Evolutionary conservation across 257 asterid genomes (phyloP).

Genomic region (Solanum appendiculatum): DNA sequence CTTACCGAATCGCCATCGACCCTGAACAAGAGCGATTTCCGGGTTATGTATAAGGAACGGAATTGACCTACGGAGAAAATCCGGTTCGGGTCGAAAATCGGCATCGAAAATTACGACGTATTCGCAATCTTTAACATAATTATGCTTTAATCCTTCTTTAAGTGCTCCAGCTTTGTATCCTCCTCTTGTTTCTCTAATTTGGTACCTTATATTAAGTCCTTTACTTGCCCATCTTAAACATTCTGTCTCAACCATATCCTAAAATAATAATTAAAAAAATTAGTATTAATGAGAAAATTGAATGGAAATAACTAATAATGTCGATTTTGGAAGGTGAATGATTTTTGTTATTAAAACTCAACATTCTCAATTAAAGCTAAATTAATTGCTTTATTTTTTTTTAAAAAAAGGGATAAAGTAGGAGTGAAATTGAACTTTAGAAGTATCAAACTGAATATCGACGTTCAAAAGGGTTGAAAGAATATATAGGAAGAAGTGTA

Average conservation of each 20-base stretch:
- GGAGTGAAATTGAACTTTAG: neutral
- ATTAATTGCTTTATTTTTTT: neutral
- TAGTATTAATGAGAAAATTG: neutral
- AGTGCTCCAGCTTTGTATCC: conserved; percentile 99
- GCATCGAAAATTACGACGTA: conserved; percentile 87
- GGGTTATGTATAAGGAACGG: conserved; percentile 73
- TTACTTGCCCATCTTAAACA: conserved; percentile 89
- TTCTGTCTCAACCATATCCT: conserved; percentile 95
- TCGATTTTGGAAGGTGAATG: neutral
- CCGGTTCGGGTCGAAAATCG: conserved; percentile 91
- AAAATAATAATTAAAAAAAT: neutral
- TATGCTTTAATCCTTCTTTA: conserved; percentile 77
- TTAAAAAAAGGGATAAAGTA: neutral
- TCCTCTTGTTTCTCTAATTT: conserved; percentile 68
- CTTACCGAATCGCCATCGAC: conserved; percentile 95
- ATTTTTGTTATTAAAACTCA: neutral
- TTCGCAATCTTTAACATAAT: conserved; percentile 71
- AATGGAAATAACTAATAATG: neutral
- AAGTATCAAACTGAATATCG: neutral
- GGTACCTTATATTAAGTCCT: conserved; percentile 71
- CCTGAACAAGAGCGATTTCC: conserved; percentile 79
- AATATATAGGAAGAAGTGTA: conserved; percentile 7
- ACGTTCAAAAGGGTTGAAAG: neutral
- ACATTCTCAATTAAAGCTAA: neutral
- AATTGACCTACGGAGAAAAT: conserved; percentile 67